Evolutionary conservation across 306 rosid species (phyloP), one percentile per base, ranked within the genome.

Genomic region (Cucurbita maxima): DNA sequence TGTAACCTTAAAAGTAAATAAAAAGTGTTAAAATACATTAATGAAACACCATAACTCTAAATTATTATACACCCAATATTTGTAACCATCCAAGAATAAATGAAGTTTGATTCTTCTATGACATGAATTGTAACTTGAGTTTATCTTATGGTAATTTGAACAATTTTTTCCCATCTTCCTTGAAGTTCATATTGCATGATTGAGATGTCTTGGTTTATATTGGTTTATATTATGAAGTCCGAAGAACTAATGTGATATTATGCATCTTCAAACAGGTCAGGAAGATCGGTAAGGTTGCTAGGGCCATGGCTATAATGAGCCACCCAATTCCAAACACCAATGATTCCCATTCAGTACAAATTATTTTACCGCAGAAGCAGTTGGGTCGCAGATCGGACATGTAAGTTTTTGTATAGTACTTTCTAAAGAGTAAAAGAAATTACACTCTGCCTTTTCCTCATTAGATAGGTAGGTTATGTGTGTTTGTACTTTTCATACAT

Each of bases 301-400:
- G 98, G 81, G 98, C 98, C 38, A 93, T 93, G 78, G 95, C 92
- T 77, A 94, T 94, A 59, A 90, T 94, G 98, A 90, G 85, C 84
- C 98, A 90, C 83, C 94, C 97, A 6, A 94, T 94, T 53, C 97
- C 98, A 61, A 87, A 75, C 89, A 89, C 98, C 73, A 82, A 72
- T 79, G 96, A 94, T 40, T 90, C 87, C 74, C 97, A 81, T 45
- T 94, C 98, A 0, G 97, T 85, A 82, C 98, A 94, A 86, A 86
- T 94, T 78, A 94, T 94, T 86, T 81, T 94, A 69, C 98, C 98
- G 6, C 98, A 94, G 83, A 94, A 90, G 82, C 98, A 94, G 83
- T 78, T 94, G 86, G 97, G 97, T 58, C 94, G 98, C 53, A 84
- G 80, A 80, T 94, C 98, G n/a, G 98, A 94, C 88, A 94, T 94